Conservation (phyloP, 2,329 filamentous ascomycete genomes). For the Ophiosphaerella korrae region DNA sequence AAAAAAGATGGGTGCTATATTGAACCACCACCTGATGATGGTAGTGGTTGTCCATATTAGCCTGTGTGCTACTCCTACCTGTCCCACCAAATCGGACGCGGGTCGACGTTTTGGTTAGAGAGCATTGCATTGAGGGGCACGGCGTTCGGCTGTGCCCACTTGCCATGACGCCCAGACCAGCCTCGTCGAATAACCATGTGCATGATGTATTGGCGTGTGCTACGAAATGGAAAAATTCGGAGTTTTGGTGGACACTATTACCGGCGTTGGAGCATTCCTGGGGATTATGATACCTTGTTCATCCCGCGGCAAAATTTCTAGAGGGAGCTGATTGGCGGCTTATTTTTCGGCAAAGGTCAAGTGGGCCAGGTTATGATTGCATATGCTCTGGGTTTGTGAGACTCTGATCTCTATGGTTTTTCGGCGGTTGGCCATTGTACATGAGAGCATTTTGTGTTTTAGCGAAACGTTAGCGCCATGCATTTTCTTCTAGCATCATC, state of each 20-base stretch:
- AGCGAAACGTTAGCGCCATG: conserved; percentile 13
- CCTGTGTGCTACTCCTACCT: conserved; percentile 4
- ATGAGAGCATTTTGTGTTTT: conserved; percentile 9
- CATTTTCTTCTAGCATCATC: background rate
- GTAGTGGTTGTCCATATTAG: background rate
- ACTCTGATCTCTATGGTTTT: conserved; percentile 1
- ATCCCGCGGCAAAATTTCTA: conserved; percentile 9
- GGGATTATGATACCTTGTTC: conserved; percentile 38
- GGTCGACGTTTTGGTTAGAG: conserved; percentile 1
- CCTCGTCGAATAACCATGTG: background rate
- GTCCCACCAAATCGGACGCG: conserved; percentile 7
- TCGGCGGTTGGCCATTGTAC: conserved; percentile 1
- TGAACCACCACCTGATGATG: background rate
- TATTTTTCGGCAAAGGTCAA: background rate
- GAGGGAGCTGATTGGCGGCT: background rate
- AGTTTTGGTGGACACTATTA: conserved; percentile 31
- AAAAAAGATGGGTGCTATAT: conserved; percentile 5
- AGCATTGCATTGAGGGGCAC: conserved; percentile 5
- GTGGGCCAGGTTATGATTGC: background rate
- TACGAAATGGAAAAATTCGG: conserved; percentile 28
- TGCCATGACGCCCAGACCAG: background rate
- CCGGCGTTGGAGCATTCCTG: conserved; percentile 34
- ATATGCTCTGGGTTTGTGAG: background rate
- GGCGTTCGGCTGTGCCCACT: background rate
- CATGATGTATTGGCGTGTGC: background rate